phyloP scores from a whole-genome alignment of 805 yeast species.

The Wickerhamiella australiensis region DNA sequence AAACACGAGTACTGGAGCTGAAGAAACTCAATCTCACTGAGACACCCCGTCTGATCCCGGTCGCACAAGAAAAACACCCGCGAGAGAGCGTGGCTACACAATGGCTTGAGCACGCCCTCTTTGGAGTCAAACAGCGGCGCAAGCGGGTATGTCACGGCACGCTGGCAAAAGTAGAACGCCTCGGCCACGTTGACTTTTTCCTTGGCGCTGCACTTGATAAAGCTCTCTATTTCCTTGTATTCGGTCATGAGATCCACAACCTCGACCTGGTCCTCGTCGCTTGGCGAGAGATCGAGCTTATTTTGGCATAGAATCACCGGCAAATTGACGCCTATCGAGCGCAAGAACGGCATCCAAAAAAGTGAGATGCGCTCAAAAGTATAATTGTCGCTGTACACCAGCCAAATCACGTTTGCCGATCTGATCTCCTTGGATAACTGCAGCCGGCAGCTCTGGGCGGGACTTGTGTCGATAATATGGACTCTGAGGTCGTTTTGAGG shows the following conservation, averaged over 20 bases:
- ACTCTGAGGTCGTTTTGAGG: conserved; percentile 62
- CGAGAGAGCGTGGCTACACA: conserved; percentile 61
- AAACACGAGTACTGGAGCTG: conserved; percentile 67
- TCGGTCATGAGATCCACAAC: conserved; percentile 76
- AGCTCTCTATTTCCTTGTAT: conserved; percentile 87
- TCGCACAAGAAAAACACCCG: conserved; percentile 78
- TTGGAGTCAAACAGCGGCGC: conserved; percentile 91
- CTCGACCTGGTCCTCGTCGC: conserved; percentile 46
- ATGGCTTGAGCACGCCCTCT: conserved; percentile 66
- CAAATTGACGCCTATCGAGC: conserved; percentile 84
- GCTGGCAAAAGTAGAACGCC: conserved; percentile 82
- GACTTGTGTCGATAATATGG: conserved; percentile 66
- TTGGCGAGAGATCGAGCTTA: conserved; percentile 41
- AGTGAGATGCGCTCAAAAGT: conserved; percentile 84
- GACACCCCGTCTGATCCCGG: conserved; percentile 75
- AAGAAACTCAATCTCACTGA: conserved; percentile 59
- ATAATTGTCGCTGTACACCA: conserved; percentile 88
- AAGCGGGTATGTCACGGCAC: conserved; percentile 86
- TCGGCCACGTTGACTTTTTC: conserved; percentile 77
- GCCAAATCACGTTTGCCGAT: conserved; percentile 81
- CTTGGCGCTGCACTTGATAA: conserved; percentile 79
- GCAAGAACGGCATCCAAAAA: conserved; percentile 88
- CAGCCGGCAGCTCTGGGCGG: conserved; percentile 43
- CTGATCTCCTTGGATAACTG: conserved; percentile 61
- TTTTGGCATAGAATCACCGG: conserved; percentile 90